These are phyloP conservation scores for Lepidium aucheri DNA, from an alignment of 345 rosid species.

Conservation along the genomic window DNA sequence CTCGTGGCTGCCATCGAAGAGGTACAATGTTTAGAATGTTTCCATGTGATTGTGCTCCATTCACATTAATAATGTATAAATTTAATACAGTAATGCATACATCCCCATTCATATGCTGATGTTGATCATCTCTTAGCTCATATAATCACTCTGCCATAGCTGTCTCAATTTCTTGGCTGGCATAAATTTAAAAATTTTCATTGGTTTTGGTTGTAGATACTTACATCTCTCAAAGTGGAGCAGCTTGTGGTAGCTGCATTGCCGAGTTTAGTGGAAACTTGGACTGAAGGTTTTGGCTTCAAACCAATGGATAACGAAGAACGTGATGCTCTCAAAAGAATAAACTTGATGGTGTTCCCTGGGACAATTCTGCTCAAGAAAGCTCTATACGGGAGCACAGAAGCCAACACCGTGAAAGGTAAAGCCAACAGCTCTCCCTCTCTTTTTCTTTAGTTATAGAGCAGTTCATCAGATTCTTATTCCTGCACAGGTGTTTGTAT, in stretches of 20 bases:
- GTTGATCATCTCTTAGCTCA: not conserved
- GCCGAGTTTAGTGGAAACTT: conserved; percentile 73
- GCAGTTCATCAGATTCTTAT: not conserved
- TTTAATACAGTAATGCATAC: not conserved
- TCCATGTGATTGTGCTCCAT: not conserved
- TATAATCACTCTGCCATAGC: not conserved
- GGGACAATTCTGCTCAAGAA: conserved; percentile 68
- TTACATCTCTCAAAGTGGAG: conserved; percentile 69
- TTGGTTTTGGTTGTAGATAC: conserved; percentile 45
- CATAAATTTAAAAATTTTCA: not conserved
- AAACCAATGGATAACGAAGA: conserved; percentile 45
- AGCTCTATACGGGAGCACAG: conserved; percentile 28
- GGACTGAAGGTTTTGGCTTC: conserved; percentile 88
- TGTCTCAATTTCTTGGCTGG: not conserved
- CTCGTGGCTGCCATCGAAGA: conserved; percentile 75
- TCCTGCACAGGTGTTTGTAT: conserved; percentile 9
- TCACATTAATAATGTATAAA: not conserved
- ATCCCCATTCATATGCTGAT: not conserved
- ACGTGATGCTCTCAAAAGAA: conserved; percentile 42
- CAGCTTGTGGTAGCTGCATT: conserved; percentile 84
- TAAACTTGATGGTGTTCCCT: conserved; percentile 87
- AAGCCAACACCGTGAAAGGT: conserved; percentile 35
- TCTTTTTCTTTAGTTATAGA: not conserved
- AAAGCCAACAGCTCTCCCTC: not conserved
- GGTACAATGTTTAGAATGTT: conserved; percentile 33